A percentile compares a stretch with the other conserved stretches of the same genome.
Evolutionary conservation across 371 early-diverging fungal species (phyloP).

Genomic region (Syncephalastrum sp.): DNA sequence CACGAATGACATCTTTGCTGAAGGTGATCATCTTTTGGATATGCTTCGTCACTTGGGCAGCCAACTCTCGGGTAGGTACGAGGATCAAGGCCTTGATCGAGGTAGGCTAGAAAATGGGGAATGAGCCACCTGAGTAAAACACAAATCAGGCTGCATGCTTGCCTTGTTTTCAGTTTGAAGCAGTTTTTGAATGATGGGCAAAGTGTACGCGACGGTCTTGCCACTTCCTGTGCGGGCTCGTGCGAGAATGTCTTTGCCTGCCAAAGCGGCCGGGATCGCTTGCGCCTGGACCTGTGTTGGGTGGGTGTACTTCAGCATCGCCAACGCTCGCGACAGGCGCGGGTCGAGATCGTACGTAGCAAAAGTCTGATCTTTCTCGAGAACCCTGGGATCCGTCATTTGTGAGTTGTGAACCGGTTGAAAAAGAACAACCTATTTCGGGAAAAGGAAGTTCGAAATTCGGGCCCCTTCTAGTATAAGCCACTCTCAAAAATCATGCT

Average conservation of each 20-base stretch:
- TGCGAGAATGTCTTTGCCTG: slow-evolving; percentile 97
- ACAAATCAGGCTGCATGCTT: slow-evolving; percentile 4
- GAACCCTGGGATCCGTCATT: slow-evolving; percentile 21
- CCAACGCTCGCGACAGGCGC: slow-evolving; percentile 83
- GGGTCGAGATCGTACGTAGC: slow-evolving; percentile 77
- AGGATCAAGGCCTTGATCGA: slow-evolving; percentile 64
- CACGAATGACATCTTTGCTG: slow-evolving; percentile 66
- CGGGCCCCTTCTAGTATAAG: no score
- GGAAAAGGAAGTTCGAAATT: no score
- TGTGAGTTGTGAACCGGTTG: no score
- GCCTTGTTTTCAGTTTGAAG: slow-evolving; percentile 63
- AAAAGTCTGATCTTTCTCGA: slow-evolving; percentile 43
- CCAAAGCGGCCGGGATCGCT: slow-evolving; percentile 92
- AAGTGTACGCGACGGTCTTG: slow-evolving; percentile 96
- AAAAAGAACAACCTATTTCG: no score
- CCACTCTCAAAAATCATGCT: no score
- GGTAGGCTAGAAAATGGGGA: slow-evolving; percentile 2
- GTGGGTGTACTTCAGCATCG: slow-evolving; percentile 70
- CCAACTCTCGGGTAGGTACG: slow-evolving; percentile 96
- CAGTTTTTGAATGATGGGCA: slow-evolving; percentile 93
- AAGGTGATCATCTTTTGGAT: slow-evolving; percentile 72
- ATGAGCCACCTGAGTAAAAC: no score
- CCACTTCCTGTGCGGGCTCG: slow-evolving; percentile 99
- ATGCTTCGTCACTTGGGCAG: slow-evolving; percentile 86
- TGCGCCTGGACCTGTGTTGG: slow-evolving; percentile 96